These are phyloP conservation scores for Dictyostelium purpureum DNA, from an alignment of 78 protist species.

Conservation along the genomic window DNA sequence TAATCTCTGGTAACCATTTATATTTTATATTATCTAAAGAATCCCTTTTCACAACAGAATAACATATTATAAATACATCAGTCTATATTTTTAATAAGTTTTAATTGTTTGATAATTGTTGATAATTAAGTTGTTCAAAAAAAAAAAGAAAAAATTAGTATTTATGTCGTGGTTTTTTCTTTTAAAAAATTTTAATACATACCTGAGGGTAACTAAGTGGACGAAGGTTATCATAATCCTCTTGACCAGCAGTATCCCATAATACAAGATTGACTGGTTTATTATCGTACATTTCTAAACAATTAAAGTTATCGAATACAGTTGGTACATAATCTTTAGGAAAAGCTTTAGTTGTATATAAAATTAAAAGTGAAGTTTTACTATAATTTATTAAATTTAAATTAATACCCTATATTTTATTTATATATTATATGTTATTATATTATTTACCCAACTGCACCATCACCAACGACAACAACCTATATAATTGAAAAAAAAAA, in stretches of 20 bases:
- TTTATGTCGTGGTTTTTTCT: background rate
- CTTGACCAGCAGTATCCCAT: constrained; percentile 98
- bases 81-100: constrained; percentile 8
- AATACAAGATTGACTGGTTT: constrained; percentile 77
- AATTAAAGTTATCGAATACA: constrained; percentile 80
- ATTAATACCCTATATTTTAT: no score
- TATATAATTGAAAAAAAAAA: background rate
- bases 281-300: constrained; percentile 77
- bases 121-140: background rate
- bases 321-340: constrained; percentile 91
- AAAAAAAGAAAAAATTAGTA: background rate
- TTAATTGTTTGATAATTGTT: background rate
- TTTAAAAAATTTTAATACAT: no score
- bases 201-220: constrained; percentile 89
- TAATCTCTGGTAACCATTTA: constrained; percentile 69
- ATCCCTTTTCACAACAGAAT: constrained; percentile 81
- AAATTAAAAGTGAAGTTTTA: constrained; percentile 92
- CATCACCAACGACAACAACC: constrained; percentile 83
- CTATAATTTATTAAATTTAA: constrained; percentile 7
- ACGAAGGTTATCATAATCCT: constrained; percentile 94
- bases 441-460: constrained; percentile 86
- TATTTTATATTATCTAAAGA: constrained; percentile 91
- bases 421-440: no score
- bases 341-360: constrained; percentile 94
- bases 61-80: constrained; percentile 82